A percentile compares a stretch with the other conserved stretches of the same genome.
These are phyloP conservation scores for Turnera subulata DNA, from an alignment of 345 rosid genomes.

Conservation along the genomic window DNA sequence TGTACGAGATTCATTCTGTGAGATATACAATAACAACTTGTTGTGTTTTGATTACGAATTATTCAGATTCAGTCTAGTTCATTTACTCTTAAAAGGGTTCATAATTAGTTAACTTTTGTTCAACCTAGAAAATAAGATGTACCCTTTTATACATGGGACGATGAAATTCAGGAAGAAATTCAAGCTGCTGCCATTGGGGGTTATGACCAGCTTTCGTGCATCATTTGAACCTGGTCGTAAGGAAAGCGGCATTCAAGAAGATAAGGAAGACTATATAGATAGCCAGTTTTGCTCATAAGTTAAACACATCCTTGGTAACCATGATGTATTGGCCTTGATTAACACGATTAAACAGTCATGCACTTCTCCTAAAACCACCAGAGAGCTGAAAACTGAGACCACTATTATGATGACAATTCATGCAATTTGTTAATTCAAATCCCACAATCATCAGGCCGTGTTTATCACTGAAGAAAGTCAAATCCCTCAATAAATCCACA, in stretches of 20 bases:
- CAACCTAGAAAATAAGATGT: too few species aligned
- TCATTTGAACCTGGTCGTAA: constrained; percentile 57
- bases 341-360: neutral
- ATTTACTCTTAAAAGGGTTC: too few species aligned
- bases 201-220: constrained; percentile 58
- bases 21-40: constrained; percentile 42
- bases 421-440: constrained; percentile 27
- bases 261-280: neutral
- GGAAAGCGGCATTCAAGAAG: neutral
- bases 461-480: neutral
- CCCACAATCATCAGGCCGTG: constrained; percentile 5
- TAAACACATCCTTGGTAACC: too few species aligned
- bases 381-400: constrained; percentile 62
- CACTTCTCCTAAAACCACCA: constrained; percentile 57
- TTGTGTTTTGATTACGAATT: too few species aligned
- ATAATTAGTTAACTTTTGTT: too few species aligned
- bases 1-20: constrained; percentile 12
- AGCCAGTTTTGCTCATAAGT: neutral
- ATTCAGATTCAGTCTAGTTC: too few species aligned
- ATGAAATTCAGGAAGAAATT: too few species aligned
- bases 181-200: constrained; percentile 71
- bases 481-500: neutral
- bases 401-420: constrained; percentile 56
- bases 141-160: too few species aligned
- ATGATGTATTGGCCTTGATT: too few species aligned